Conservation (phyloP, 208 protist species). For the Tetramitus jugosus region DNA sequence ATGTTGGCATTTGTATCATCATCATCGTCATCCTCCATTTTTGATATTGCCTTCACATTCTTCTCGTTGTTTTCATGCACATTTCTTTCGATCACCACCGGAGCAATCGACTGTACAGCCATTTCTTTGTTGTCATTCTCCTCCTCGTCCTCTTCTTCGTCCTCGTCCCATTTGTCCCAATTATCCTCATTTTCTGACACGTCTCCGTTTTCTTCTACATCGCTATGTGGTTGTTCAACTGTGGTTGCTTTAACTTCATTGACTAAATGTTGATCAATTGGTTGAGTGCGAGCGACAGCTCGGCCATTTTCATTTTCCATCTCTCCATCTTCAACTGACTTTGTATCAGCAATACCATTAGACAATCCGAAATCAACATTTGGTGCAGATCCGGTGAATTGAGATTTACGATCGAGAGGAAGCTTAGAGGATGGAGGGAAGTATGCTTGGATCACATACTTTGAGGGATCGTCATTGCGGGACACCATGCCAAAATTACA, state of each 20-base stretch:
- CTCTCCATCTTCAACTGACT: not conserved
- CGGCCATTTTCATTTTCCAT: not conserved
- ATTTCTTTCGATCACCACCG: not conserved
- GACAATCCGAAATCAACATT: not conserved
- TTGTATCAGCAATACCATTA: not conserved
- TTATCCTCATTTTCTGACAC: not conserved
- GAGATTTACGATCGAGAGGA: not conserved
- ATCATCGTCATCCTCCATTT: not conserved
- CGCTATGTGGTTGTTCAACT: not conserved
- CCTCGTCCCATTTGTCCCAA: not conserved
- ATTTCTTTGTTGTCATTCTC: no score
- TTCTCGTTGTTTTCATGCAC: not conserved
- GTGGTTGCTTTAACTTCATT: not conserved
- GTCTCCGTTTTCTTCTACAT: not conserved
- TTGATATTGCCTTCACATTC: not conserved
- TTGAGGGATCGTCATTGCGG: not conserved
- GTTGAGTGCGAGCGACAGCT: not conserved
- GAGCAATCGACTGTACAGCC: not conserved
- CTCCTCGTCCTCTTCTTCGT: not conserved
- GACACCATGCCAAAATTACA: not conserved
- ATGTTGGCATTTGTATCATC: not conserved
- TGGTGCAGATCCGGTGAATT: not conserved
- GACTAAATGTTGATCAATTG: not conserved
- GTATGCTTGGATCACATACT: not conserved
- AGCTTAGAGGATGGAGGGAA: not conserved